Base-by-base conservation (phyloP, 2,329 filamentous ascomycete genomes). In the Myriosclerotinia duriaeana region DNA sequence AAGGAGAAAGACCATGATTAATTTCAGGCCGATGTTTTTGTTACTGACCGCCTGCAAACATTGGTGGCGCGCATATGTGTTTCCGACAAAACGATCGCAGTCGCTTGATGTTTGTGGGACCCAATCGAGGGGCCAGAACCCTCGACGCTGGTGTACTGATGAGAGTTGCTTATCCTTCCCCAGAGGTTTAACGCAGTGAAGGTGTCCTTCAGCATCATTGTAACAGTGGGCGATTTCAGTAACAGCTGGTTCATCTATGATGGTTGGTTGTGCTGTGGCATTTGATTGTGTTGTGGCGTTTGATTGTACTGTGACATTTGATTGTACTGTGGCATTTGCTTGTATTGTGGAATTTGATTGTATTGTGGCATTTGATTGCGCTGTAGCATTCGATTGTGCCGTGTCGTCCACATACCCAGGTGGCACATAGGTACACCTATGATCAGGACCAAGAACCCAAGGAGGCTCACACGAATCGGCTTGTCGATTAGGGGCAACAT, bases 101-200 rank as follows among this genome's bases (percentile, higher is more conserved):
- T 66, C 64, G 6, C n/a, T 38, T 52, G 53, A 30, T 34, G 30
- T 54, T 48, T 63, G n/a, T 22, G 64, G 56, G 26, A 38, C 30
- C 64, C 64, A 66, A 2, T 62, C 64, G 5, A 26, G 26, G 7
- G 64, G 64, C 56, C 56, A 66, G 30, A 66, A 22, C 12, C 54
- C 64, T 30, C 56, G 56, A 36, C 48, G 60, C 34, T 40, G 5
- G 30, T 22, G 63, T 12, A 22, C 26, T 9, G 59, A 40, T 30
- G 34, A 52, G 20, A 36, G 2, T 17, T 15, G 12, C 48, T 17
- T 36, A 17, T 14, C 12, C 48, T 6, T 9, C 7, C 5, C 8
- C 12, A 6, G 38, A 48, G 26, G 5, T 8, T 53, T 53, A 9
- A 20, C 52, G 26, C 56, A 60, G n/a, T 48, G 42, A 36, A 60